Conservation (phyloP, 116 monocot genomes). For the Phalaenopsis hybrid region DNA sequence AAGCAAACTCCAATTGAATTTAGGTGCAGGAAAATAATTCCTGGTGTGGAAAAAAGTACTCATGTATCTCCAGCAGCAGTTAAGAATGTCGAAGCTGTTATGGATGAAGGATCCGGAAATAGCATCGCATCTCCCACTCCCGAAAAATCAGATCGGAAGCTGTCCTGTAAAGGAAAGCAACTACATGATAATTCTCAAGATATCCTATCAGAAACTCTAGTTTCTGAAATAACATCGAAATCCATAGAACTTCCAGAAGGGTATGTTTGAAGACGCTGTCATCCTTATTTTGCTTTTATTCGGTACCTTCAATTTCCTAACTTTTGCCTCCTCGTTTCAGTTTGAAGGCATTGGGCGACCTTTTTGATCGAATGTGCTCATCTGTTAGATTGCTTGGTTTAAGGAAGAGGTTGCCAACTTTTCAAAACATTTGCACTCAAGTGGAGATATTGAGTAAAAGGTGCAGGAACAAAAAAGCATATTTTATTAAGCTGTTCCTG, state of each 20-base stretch:
- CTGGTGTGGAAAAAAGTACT: slow-evolving; percentile 8
- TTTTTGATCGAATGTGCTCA: slow-evolving; percentile 65
- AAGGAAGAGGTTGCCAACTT: slow-evolving; percentile 47
- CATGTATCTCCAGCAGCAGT: slow-evolving; percentile 6
- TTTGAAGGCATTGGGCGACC: slow-evolving; percentile 32
- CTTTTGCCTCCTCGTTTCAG: slow-evolving; percentile 14
- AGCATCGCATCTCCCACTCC: slow-evolving; percentile 41
- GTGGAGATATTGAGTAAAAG: slow-evolving; percentile 68
- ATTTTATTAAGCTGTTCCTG: slow-evolving; percentile 9
- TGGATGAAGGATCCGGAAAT: slow-evolving; percentile 16
- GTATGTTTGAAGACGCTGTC: slow-evolving; percentile 20
- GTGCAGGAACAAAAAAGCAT: slow-evolving; percentile 19
- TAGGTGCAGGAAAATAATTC: slow-evolving; percentile 13
- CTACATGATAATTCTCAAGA: slow-evolving; percentile 18
- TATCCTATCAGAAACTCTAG: slow-evolving; percentile 3
- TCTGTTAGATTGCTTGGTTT: slow-evolving; percentile 74
- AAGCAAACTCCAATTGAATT: slow-evolving; percentile 15
- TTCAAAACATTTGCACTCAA: slow-evolving; percentile 65
- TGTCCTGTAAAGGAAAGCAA: slow-evolving; percentile 21
- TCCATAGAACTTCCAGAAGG: slow-evolving; percentile 42
- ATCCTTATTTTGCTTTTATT: neutral
- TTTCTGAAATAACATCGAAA: slow-evolving; percentile 8
- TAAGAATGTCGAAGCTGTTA: slow-evolving; percentile 5
- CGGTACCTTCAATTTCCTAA: neutral
- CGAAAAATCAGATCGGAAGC: slow-evolving; percentile 36